A percentile compares a stretch with the other conserved stretches of the same genome.
phyloP scores from a whole-genome alignment of 2,329 filamentous ascomycete species.

The Endothia cerciana region DNA sequence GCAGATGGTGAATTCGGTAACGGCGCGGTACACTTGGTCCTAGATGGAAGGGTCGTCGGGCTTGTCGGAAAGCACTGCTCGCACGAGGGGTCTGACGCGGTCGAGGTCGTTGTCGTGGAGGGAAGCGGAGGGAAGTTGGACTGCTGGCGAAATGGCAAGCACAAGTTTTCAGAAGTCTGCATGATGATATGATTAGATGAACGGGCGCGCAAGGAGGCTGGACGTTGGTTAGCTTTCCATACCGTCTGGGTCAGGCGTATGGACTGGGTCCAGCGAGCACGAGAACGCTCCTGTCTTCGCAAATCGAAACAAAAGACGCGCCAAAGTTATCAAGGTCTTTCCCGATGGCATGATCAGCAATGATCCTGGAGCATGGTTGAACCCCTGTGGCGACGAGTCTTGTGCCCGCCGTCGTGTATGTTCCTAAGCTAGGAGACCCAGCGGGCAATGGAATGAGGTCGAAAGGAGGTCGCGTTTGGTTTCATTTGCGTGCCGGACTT shows the following conservation, averaged over 20 bases:
- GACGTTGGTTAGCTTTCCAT: not conserved
- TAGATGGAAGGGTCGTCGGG: constrained; percentile 35
- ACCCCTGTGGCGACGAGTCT: not conserved
- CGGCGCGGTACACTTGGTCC: constrained; percentile 41
- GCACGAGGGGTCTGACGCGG: not conserved
- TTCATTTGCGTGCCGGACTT: too few species aligned
- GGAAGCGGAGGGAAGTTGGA: too few species aligned
- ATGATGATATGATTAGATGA: not conserved
- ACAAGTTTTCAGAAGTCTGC: not conserved
- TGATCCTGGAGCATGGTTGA: not conserved
- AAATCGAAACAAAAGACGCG: too few species aligned
- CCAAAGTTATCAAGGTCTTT: too few species aligned
- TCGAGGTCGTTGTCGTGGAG: not conserved
- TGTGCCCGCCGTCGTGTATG: not conserved
- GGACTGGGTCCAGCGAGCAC: not conserved
- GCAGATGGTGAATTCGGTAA: constrained; percentile 40
- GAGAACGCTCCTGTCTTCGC: too few species aligned
- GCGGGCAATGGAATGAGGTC: too few species aligned
- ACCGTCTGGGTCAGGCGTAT: not conserved
- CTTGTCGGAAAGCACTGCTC: not conserved
- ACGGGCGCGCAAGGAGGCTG: not conserved
- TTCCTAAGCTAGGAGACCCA: not conserved
- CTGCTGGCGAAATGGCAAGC: too few species aligned
- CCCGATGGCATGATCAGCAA: too few species aligned
- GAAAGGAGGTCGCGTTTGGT: not conserved